Evolutionary conservation across 2,329 filamentous ascomycete genomes (phyloP), one percentile per base, ranked within the genome.

Genomic region (Aureobasidium sp.): DNA sequence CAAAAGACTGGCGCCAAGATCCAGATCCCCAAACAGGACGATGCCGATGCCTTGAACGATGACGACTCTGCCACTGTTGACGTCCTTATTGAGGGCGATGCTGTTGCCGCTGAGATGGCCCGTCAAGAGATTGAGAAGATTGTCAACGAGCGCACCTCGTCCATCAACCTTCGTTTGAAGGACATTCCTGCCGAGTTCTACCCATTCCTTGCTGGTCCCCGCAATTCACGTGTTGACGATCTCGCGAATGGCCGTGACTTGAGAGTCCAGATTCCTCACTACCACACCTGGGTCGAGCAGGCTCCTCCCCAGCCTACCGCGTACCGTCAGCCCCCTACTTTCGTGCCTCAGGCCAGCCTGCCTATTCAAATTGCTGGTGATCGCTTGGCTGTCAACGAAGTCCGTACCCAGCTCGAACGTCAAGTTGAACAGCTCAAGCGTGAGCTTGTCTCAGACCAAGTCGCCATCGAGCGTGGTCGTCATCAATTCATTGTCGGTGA

Each of bases 401-500:
- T 87, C 29, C 88, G 88, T 63, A 85, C 87, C 47, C 86, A 90
- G 70, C 88, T 97, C 67, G 91, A 97, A 75, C 85, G 86, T 53
- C 84, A 87, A 63, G 90, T 87, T 7, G 84, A 87, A 64, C 83
- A 93, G 70, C 83, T 99, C 26, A 86, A 87, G 67, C 84, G 85
- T 63, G 85, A 90, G 72, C 80, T 97, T 55, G 84, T 87, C 46
- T 79, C 94, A 53, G 86, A 94, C 68, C 87, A 95, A 74, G 79
- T 91, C 46, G 84, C 88, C 6, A 90, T 97, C 68, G 89, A 93
- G 74, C 87, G 88, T 65, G 91, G 90, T 53, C 87, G 91, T 57
- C 94, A 97, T 73, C 92, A 96, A 73, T 97, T 97, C 79, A 94
- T 99, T 71, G 87, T 96, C 66, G 93, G 93, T 57, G 87, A 93